Conservation (phyloP, 257 asterid species). For the Asclepias syriaca region DNA sequence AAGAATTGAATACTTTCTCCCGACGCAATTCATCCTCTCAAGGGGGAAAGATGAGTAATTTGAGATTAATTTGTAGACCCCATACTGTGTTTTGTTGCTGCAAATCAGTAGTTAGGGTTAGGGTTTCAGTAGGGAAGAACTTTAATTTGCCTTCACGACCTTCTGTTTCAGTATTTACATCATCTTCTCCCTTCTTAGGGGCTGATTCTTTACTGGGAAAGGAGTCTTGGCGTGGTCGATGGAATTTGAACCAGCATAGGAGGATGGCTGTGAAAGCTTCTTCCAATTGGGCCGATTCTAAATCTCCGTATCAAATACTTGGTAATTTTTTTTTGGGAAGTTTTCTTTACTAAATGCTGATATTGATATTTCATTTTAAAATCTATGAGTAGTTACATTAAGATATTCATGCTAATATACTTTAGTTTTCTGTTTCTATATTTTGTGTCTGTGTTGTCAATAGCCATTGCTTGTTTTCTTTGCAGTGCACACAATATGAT, state of each 20-base stretch:
- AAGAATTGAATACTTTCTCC: neutral
- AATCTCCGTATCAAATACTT: constrained; percentile 81
- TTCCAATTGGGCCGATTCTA: constrained; percentile 71
- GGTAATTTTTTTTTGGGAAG: constrained; percentile 27
- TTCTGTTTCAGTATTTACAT: constrained; percentile 21
- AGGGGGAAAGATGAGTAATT: constrained; percentile 50
- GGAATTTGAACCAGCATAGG: constrained; percentile 62
- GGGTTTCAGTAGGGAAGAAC: constrained; percentile 37
- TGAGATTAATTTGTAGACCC: constrained; percentile 65
- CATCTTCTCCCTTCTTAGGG: constrained; percentile 22
- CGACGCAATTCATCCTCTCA: neutral
- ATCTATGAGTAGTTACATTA: neutral
- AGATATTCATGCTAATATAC: neutral
- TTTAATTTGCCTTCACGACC: constrained; percentile 23
- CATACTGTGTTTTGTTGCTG: constrained; percentile 55
- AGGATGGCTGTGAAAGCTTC: constrained; percentile 71
- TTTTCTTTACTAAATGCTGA: neutral
- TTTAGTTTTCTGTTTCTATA: neutral
- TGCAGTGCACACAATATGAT: neutral
- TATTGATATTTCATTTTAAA: neutral
- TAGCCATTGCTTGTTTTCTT: neutral
- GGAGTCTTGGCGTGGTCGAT: constrained; percentile 17
- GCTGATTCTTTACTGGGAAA: constrained; percentile 24
- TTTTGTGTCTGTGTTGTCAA: neutral
- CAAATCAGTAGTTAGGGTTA: constrained; percentile 50